Base-by-base conservation (phyloP, 257 asterid genomes). In the Thymus mandschuricus region DNA sequence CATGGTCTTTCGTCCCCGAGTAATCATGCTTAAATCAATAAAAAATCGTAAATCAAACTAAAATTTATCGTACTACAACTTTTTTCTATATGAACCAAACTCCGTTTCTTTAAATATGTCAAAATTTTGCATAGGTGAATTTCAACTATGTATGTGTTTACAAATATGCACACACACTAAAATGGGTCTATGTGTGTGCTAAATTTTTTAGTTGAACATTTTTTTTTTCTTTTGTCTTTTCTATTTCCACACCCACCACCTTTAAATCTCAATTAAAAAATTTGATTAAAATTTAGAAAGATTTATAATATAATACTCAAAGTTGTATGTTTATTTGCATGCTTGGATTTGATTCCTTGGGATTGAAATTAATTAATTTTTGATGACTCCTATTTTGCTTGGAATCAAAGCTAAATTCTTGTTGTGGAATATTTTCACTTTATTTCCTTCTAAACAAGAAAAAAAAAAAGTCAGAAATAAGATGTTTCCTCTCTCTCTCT, bases 371-470 rank as follows among this genome's bases (percentile, higher is more conserved):
- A 51, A 34, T 57, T 38, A 33, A 21, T 6, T 21, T 46, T 57
- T 41, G 29, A 49, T 52, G 62, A 34, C 11, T 21, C 33, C 13
- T 58, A 30, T 50, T 65, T 54, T 48, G 81, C 79, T 76, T 75
- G 52, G 72, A 76, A 61, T 3, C 48, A 28, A 66, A 80, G 81
- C 74, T 67, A 61, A 68, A 27, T 10, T 40, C 59, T 69, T 10
- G 66, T 70, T 66, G 73, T 76, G 84, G 34, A 29, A 50, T 56
- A 49, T 64, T 43, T 55, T 73, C 63, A 50, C 66, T 15, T 72
- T 62, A 62, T 56, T 70, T 59, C 29, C 29, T 2, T 33, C 21
- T 2, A 1, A 11, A 31, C 40, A 11, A 1, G 49, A 0, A 35
- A 30, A 28, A 70, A 31, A 30, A 38, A 54, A 44, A 67, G 43